Conservation (phyloP, 495 filamentous ascomycete species). For the Penicillium herquei region DNA sequence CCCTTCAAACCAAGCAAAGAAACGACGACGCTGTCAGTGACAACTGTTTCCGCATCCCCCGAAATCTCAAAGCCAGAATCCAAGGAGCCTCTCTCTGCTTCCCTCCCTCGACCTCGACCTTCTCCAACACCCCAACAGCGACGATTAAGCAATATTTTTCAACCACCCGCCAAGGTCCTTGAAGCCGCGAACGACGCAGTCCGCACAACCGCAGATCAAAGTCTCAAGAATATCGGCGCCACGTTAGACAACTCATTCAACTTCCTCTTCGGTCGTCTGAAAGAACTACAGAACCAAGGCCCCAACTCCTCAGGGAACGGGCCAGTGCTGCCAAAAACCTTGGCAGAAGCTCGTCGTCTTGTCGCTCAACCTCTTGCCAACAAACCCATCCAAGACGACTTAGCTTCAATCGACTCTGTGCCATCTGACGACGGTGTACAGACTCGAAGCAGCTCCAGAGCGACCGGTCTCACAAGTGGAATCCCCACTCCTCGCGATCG, state of each 20-base stretch:
- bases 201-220: slow-evolving; percentile 81
- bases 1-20: slow-evolving; percentile 30
- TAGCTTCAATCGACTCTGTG: slow-evolving; percentile 43
- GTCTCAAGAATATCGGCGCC: slow-evolving; percentile 83
- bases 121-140: slow-evolving; percentile 53
- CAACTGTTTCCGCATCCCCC: slow-evolving; percentile 32
- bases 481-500: slow-evolving; percentile 62
- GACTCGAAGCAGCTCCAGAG: slow-evolving; percentile 30
- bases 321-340: slow-evolving; percentile 71
- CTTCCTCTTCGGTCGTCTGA: slow-evolving; percentile 86
- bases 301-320: slow-evolving; percentile 37
- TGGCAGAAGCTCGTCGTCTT: slow-evolving; percentile 88
- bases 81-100: slow-evolving; percentile 36
- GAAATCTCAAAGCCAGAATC: slow-evolving; percentile 34
- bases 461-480: slow-evolving; percentile 60
- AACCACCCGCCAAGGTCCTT: slow-evolving; percentile 73
- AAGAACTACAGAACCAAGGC: slow-evolving; percentile 57
- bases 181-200: slow-evolving; percentile 82
- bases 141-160: slow-evolving; percentile 78
- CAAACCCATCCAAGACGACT: slow-evolving; percentile 50
- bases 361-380: slow-evolving; percentile 66
- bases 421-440: slow-evolving; percentile 34
- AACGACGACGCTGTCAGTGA: slow-evolving; percentile 31
- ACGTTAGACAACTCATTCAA: slow-evolving; percentile 90
- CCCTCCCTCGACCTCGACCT: slow-evolving; percentile 41